Percentiles rank a stretch among this genome's conserved stretches.
These are phyloP conservation scores for Inosperma sp. DNA, from an alignment of 768 basidiomycete genomes.

Conservation along the genomic window DNA sequence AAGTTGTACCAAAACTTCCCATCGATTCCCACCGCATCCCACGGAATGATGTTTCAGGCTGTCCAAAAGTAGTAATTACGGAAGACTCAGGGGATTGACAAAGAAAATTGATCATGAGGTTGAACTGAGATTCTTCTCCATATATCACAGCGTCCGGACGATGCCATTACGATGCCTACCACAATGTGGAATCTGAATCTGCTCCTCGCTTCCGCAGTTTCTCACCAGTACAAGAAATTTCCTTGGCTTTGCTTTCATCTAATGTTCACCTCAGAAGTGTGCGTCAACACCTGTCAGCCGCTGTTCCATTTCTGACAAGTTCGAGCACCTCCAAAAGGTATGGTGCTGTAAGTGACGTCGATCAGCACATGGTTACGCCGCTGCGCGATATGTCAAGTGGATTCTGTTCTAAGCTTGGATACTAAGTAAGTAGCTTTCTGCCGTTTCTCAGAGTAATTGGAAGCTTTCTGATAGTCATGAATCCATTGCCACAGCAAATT, in stretches of 20 bases:
- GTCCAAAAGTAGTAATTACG: constrained; percentile 6
- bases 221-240: neutral
- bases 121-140: constrained; percentile 5
- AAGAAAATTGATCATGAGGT: constrained; percentile 7
- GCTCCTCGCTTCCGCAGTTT: constrained; percentile 5
- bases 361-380: constrained; percentile 4
- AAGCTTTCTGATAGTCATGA: constrained; percentile 3
- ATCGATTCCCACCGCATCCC: too few species aligned
- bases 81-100: constrained; percentile 1
- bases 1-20: too few species aligned
- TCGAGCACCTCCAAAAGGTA: constrained; percentile 6
- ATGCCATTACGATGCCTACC: constrained; percentile 5
- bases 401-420: too few species aligned
- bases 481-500: constrained; percentile 6
- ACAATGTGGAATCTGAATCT: constrained; percentile 7
- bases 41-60: too few species aligned
- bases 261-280: too few species aligned
- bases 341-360: constrained; percentile 5
- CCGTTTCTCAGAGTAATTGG: too few species aligned
- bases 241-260: too few species aligned
- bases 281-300: too few species aligned
- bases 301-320: neutral
- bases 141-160: constrained; percentile 5
- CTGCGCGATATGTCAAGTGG: neutral
- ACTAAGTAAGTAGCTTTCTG: too few species aligned